Evolutionary conservation across 805 yeast genomes (phyloP).

Genomic region (Candida gorgasii): DNA sequence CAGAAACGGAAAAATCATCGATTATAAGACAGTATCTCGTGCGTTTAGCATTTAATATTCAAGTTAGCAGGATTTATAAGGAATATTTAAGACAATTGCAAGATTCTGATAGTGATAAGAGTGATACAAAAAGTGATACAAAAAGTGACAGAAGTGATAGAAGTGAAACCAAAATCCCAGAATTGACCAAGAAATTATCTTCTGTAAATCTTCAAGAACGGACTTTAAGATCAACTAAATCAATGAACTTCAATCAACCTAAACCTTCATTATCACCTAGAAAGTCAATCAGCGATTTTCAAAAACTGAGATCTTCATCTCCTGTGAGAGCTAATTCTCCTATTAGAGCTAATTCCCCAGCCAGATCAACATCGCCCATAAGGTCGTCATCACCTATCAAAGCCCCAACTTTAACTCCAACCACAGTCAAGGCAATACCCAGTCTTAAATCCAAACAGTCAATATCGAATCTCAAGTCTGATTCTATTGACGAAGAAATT

Average conservation of each 20-base stretch:
- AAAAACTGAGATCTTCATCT: constrained; percentile 9
- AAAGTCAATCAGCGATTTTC: constrained; percentile 14
- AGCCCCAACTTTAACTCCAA: no score
- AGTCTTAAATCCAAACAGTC: constrained; percentile 7
- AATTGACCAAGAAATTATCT: constrained; percentile 11
- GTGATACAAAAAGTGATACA: no score
- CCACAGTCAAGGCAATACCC: no score
- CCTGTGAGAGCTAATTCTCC: constrained; percentile 8
- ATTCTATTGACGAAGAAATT: constrained; percentile 16
- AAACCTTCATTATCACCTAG: constrained; percentile 13
- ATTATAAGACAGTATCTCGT: constrained; percentile 47
- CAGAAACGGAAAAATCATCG: constrained; percentile 1
- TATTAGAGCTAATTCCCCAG: background rate
- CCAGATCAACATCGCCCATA: background rate
- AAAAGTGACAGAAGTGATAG: background rate
- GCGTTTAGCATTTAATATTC: constrained; percentile 59
- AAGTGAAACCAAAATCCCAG: background rate
- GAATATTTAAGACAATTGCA: constrained; percentile 21
- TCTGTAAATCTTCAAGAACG: background rate
- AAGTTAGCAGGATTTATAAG: constrained; percentile 62
- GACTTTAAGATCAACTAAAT: constrained; percentile 4
- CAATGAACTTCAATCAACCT: constrained; percentile 9
- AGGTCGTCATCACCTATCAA: background rate
- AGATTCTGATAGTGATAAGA: background rate
- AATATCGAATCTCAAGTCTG: constrained; percentile 9